Base-by-base conservation (phyloP, 164 flowering plant species). In the Saururus chinensis region DNA sequence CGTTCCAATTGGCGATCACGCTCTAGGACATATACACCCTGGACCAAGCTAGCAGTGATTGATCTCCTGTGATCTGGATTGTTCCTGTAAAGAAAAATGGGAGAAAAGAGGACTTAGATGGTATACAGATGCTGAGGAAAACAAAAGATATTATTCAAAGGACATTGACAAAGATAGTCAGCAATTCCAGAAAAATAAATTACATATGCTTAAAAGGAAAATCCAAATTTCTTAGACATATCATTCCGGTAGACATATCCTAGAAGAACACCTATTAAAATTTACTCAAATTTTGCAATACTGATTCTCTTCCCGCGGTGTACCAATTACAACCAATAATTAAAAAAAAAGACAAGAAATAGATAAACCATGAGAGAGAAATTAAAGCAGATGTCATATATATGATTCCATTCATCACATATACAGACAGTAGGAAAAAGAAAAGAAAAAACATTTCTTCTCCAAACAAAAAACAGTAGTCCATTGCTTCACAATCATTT, bases 21-120 rank as follows among this genome's bases (percentile, higher is more conserved):
- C 74, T 90, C 96, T 14, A 82, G 61, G 60, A 84, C 72, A 63
- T 87, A 95, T 19, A 84, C 91, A 53, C 93, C 83, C 68, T 86
- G 83, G 71, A 95, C 95, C 75, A 95, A 73, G 69, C 87, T 30
- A 35, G 99, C 96, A 53, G 97, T 87, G 40, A 95, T 79, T 20
- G 88, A 79, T 66, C 90, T 80, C 64, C 81, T 78, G 69, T 95
- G 89, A 66, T 82, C 69, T 37, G 64, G 64, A 71, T 80, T 80
- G 2, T 71, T 65, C 97, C 97, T 90, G 78, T 65, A 73, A 10
- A 55, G 57, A 3, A 66, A 30, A 45, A 45, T 45, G 49, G 49
- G 49, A 45, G 14, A 17, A 45, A 17, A 17, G 49, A n/a, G n/a
- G n/a, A 45, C 11, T 12, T 45, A 45, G 14, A 45, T 17, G 7